Conservation (phyloP, 345 rosid species). For the Eucalyptus marginata region DNA sequence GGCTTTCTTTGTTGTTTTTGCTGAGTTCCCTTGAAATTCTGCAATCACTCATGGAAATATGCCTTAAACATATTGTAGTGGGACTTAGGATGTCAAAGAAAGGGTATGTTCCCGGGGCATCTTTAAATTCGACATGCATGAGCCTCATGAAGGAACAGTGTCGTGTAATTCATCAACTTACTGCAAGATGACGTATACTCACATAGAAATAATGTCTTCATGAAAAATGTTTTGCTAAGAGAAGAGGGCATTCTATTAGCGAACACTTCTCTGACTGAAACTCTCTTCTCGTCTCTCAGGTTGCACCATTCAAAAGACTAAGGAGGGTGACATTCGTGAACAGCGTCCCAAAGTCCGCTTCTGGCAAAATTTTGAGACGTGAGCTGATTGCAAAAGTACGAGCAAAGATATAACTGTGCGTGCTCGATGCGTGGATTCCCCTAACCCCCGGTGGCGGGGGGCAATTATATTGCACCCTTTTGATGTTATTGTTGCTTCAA, state of each 20-base stretch:
- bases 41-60: background rate
- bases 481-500: background rate
- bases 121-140: background rate
- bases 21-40: background rate
- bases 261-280: background rate
- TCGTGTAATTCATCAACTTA: background rate
- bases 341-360: slow-evolving; percentile 61
- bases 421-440: background rate
- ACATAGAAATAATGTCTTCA: background rate
- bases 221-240: background rate
- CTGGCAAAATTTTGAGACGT: slow-evolving; percentile 86
- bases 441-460: fast-evolving
- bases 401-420: slow-evolving; percentile 37
- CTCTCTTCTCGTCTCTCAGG: slow-evolving; percentile 18
- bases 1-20: background rate
- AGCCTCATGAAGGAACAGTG: background rate
- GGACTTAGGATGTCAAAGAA: background rate
- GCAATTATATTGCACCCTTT: background rate
- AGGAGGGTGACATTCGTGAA: slow-evolving; percentile 51
- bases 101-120: background rate
- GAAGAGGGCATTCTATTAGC: background rate
- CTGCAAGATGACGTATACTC: background rate
- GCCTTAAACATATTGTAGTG: background rate
- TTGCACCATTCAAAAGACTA: slow-evolving; percentile 75
- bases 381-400: slow-evolving; percentile 52